Evolutionary conservation across 2,329 filamentous ascomycete species (phyloP).

Genomic region (Mycosphaerella sp.): DNA sequence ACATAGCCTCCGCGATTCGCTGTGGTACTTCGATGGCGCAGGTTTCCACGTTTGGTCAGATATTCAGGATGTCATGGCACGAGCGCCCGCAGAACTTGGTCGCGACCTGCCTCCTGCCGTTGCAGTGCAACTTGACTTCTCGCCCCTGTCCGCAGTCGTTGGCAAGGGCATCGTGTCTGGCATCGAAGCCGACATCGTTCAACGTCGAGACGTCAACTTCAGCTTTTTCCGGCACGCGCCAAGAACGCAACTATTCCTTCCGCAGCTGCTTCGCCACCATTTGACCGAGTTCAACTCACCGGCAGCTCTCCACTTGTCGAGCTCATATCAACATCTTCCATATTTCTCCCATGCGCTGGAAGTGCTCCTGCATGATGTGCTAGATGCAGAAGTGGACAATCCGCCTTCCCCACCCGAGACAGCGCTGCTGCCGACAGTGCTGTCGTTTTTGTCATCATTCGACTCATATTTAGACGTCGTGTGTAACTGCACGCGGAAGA

Average conservation of each 20-base stretch:
- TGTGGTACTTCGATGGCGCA: conserved; percentile 90
- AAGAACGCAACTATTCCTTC: conserved; percentile 88
- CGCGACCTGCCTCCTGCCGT: conserved; percentile 70
- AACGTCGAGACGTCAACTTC: conserved; percentile 85
- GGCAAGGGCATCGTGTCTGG: conserved; percentile 86
- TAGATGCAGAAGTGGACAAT: conserved; percentile 90
- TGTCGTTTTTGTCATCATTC: conserved; percentile 51
- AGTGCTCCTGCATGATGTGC: conserved; percentile 81
- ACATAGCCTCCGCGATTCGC: conserved; percentile 67
- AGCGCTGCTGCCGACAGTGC: conserved; percentile 46
- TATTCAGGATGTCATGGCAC: conserved; percentile 73
- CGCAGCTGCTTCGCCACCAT: conserved; percentile 76
- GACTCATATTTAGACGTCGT: conserved; percentile 89
- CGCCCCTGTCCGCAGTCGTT: conserved; percentile 81
- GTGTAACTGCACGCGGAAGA: conserved; percentile 95
- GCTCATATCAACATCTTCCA: conserved; percentile 76
- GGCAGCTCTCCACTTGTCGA: conserved; percentile 73
- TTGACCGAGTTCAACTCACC: conserved; percentile 69
- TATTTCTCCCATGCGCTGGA: conserved; percentile 94
- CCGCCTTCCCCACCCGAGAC: conserved; percentile 40
- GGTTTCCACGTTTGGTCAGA: conserved; percentile 86
- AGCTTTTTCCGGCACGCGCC: conserved; percentile 84
- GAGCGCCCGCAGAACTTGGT: conserved; percentile 58
- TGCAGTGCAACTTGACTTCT: conserved; percentile 84
- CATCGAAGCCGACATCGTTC: conserved; percentile 87